Evolutionary conservation across 2,329 filamentous ascomycete genomes (phyloP).

Genomic region (Graphilbum fragrans): DNA sequence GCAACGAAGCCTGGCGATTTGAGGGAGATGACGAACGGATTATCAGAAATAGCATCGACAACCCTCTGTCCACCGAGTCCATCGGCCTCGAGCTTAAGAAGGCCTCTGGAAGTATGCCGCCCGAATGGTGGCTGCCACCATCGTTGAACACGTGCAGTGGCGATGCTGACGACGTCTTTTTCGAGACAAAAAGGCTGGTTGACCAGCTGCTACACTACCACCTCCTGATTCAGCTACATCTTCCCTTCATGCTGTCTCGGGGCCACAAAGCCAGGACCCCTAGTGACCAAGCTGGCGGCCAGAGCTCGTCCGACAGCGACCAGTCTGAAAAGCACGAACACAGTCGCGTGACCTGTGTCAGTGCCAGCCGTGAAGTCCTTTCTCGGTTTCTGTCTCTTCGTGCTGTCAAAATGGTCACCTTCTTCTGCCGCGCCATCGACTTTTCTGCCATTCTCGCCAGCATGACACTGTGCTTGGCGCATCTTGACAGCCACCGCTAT

Average conservation of each 20-base stretch:
- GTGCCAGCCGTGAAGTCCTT: conserved; percentile 29
- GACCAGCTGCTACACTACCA: conserved; percentile 29
- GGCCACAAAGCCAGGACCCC: conserved; percentile 11
- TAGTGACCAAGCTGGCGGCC: too few relatives aligned
- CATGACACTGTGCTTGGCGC: conserved; percentile 25
- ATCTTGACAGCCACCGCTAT: conserved; percentile 19
- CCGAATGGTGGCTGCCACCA: conserved; percentile 28
- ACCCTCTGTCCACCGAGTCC: conserved; percentile 17
- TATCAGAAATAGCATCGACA: not conserved
- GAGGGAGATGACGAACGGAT: not conserved
- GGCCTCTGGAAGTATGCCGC: conserved; percentile 23
- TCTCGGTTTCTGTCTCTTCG: conserved; percentile 25
- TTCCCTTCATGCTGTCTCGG: conserved; percentile 28
- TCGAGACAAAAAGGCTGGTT: conserved; percentile 23
- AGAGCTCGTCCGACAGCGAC: conserved; percentile 5
- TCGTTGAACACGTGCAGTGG: conserved; percentile 1
- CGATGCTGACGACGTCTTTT: conserved; percentile 8
- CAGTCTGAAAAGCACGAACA: conserved; percentile 18
- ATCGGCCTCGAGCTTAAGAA: conserved; percentile 25
- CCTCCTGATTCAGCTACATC: conserved; percentile 28
- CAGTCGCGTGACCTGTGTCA: conserved; percentile 25
- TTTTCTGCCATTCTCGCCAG: conserved; percentile 27
- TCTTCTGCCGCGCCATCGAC: conserved; percentile 28
- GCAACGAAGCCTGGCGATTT: conserved; percentile 13
- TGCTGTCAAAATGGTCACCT: conserved; percentile 13